These are phyloP conservation scores for Cystobasidium sp. DNA, from an alignment of 1,284 basidiomycete genomes.

Conservation along the genomic window DNA sequence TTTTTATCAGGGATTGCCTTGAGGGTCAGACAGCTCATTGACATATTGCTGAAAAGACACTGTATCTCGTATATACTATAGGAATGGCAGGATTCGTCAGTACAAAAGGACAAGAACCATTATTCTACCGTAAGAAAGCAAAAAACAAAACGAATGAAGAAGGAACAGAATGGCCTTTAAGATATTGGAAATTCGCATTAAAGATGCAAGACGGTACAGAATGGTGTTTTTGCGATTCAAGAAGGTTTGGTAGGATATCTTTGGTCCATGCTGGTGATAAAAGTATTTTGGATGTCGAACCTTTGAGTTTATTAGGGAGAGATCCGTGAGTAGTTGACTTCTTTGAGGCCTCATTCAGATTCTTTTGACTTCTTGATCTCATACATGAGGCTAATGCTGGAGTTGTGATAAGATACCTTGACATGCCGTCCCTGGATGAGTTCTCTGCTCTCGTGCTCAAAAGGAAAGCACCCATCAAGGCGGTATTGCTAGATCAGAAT, in stretches of 20 bases:
- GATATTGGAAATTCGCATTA: constrained; percentile 68
- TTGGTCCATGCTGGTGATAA: constrained; percentile 45
- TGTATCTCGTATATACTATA: constrained; percentile 44
- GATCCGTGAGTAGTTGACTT: constrained; percentile 40
- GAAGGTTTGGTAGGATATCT: constrained; percentile 70
- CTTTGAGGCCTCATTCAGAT: neutral
- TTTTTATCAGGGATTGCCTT: neutral
- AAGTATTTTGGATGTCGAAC: constrained; percentile 66
- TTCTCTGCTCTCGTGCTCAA: constrained; percentile 65
- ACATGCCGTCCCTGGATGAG: constrained; percentile 68
- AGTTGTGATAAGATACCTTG: constrained; percentile 76
- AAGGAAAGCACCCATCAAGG: constrained; percentile 74
- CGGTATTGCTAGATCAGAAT: constrained; percentile 74
- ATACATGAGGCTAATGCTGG: constrained; percentile 61
- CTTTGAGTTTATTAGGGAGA: constrained; percentile 65
- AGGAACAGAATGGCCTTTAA: constrained; percentile 71
- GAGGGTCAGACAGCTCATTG: too few relatives aligned
- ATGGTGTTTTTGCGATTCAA: constrained; percentile 70
- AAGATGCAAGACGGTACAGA: constrained; percentile 52
- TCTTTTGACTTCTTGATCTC: neutral
- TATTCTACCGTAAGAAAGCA: constrained; percentile 68
- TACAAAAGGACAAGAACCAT: constrained; percentile 68
- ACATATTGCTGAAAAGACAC: too few relatives aligned
- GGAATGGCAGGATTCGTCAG: constrained; percentile 51
- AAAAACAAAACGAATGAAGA: constrained; percentile 59